Base-by-base conservation (phyloP, 2,329 filamentous ascomycete genomes). In the Amauroascus niger region DNA sequence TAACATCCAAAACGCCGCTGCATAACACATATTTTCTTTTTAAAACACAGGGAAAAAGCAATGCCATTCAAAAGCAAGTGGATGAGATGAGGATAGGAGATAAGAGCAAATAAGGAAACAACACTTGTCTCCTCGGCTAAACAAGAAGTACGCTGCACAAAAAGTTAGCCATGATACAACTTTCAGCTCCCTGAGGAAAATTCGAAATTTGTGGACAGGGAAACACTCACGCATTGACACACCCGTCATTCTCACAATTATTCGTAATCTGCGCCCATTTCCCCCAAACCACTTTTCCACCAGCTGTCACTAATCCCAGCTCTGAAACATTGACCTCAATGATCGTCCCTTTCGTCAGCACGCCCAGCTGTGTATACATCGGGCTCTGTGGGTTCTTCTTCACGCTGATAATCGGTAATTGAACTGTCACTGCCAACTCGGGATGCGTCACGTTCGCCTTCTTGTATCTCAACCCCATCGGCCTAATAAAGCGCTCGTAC, bases 251-350 rank as follows among this genome's bases (percentile, higher is more conserved):
- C 66, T 83, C 80, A 22, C 66, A 67, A 47, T 64, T 70, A 58
- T 68, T 74, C 49, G 70, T 79, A 49, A 87, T 77, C 70, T 89
- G 86, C 6, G 86, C 87, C 73, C 84, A 93, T 61, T 87, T 79
- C 62, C 88, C 89, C 90, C 90, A 96, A 6, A 91, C 88, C 7
- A 95, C 88, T 74, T 96, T 96, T 58, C 93, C 93, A 58, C 83
- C 84, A 1, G 90, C 85, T 2, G 93, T 97, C 14, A 94, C 88
- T 57, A 97, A 76, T 59, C 93, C 93, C 58, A 97, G 72, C 69
- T 98, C 93, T 54, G 81, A 86, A 28, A 96, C 89, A 67, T 98
- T 95, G 64, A 97, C 89, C 72, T 97, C 91, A 65, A 91, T 82
- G 57, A 85, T 81, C 28, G 83, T 91, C 59, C 88, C 88, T 72